Evolutionary conservation across 768 basidiomycete genomes (phyloP), one percentile per base, ranked within the genome.

Genomic region (Mycena rosella): DNA sequence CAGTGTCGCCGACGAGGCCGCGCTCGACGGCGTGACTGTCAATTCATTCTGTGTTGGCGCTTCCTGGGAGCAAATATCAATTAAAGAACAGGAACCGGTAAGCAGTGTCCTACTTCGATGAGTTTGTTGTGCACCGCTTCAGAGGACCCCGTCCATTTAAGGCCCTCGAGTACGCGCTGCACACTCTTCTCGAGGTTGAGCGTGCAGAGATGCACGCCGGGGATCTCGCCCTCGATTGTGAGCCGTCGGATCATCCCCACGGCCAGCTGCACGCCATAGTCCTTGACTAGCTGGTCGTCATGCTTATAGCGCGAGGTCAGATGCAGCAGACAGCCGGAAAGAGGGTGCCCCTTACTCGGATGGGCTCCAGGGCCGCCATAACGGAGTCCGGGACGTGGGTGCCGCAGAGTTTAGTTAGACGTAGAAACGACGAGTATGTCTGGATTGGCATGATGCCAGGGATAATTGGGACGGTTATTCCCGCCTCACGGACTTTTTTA

Each of bases 381-480:
- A 97, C 82, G 14, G 81, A 74, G 3, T 84, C 79, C 0, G 97
- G 97, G 20, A 99, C 90, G 24, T 84, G 84, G 4, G 91, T 89
- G 20, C 93, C 92, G 68, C 95, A 96, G 48, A 99, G 84, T 77
- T 96, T 98, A 24, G 91, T 94, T 73, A 99, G 83, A 51, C 98
- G 90, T 49, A 92, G 83, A 80, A 99, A 99, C 0, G 98, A 98
- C 5, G 92, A 88, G 76, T 96, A 97, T 26, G 94, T 98, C 76
- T 99, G 98, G 62, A 99, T 95, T 0, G 98, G 97, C 96, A 99
- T 98, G 60, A 99, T 89, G 14, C 96, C 96, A 11, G 98, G 96
- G 67, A 99, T 91, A 71, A 99, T 89, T 0, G 98, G 97, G 2
- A 96, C 88, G 0, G 79, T 86, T 74, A 99, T 96, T 34, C 96